Conservation (phyloP, 2,329 filamentous ascomycete genomes). For the Penicillium rolfsii region DNA sequence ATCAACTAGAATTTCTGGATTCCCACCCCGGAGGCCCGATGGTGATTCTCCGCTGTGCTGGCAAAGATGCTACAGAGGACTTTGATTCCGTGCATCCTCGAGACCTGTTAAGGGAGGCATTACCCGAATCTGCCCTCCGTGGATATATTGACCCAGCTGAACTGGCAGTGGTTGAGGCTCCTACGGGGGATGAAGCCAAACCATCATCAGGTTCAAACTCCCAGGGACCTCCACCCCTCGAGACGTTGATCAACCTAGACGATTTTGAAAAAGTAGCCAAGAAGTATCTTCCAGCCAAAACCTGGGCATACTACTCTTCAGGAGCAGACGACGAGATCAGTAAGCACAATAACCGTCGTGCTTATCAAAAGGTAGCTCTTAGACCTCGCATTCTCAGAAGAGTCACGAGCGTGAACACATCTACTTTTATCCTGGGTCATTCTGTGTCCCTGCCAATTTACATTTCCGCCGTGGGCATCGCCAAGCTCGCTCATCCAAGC, state of each 20-base stretch:
- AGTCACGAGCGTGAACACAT: slow-evolving; percentile 43
- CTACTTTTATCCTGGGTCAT: slow-evolving; percentile 38
- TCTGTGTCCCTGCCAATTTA: slow-evolving; percentile 45
- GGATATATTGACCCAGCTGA: slow-evolving; percentile 31
- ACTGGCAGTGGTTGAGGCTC: neutral
- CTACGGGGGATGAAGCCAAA: neutral
- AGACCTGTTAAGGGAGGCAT: slow-evolving; percentile 35
- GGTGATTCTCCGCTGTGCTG: slow-evolving; percentile 40
- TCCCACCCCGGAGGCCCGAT: slow-evolving; percentile 40
- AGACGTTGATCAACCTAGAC: slow-evolving; percentile 40
- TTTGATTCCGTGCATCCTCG: slow-evolving; percentile 42
- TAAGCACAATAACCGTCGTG: slow-evolving; percentile 47
- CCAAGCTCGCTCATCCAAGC: slow-evolving; percentile 49
- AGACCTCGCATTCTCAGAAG: slow-evolving; percentile 52
- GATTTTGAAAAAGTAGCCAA: slow-evolving; percentile 46
- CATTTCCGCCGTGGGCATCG: slow-evolving; percentile 48
- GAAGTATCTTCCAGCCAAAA: slow-evolving; percentile 32
- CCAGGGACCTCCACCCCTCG: slow-evolving; percentile 31
- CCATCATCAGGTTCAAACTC: neutral
- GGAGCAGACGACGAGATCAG: slow-evolving; percentile 56
- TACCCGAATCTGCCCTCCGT: slow-evolving; percentile 30
- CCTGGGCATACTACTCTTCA: slow-evolving; percentile 52
- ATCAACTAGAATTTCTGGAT: slow-evolving; percentile 35
- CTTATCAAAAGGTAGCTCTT: slow-evolving; percentile 52
- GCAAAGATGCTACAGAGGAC: slow-evolving; percentile 40